Evolutionary conservation across 306 rosid species (phyloP), one percentile per base, ranked within the genome.

Genomic region (Prunus salicina): DNA sequence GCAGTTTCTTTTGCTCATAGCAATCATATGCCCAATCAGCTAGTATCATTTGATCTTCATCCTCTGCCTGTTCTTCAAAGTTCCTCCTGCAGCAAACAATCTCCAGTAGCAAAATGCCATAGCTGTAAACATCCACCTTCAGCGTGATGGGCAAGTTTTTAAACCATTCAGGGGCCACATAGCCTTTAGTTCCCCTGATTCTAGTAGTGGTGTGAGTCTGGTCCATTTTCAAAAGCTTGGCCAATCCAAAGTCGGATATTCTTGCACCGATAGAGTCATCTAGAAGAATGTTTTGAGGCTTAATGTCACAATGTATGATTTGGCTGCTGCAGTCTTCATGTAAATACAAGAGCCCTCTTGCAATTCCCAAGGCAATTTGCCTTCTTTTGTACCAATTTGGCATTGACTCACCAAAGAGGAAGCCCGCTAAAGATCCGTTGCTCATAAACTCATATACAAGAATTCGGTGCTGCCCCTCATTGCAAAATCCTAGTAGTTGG

Each of bases 131-230:
- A 53, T 82, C 85, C 1, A 82, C 85, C 55, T 82, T 78, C 27
- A 4, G n/a, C n/a, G 82, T 82, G 38, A 82, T 16, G 12, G 84
- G 81, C 25, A 64, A 3, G 45, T 22, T 70, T 64, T 78, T 77
- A 9, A 82, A 74, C 82, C 82, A 78, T 30, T 82, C 82, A 10
- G 76, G 77, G 22, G 86, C 86, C 3, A 82, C 74, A 43, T 78
- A 82, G 0, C 80, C 86, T 62, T 62, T 69, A 11, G 80, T 78
- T 67, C 85, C 85, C 52, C 79, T 77, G 0, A 77, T 50, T 12
- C 22, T 46, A 11, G 79, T 82, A 2, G 6, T 52, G 3, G 85
- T 77, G n/a, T 57, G 64, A 47, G 82, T 77, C 16, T 82, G 82
- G 15, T 77, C 46, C 45, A 11, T 50, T 15, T 8, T 77, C 43